These are phyloP conservation scores for Fusarium sp. DNA, from an alignment of 2,329 filamentous ascomycete species.

Conservation along the genomic window DNA sequence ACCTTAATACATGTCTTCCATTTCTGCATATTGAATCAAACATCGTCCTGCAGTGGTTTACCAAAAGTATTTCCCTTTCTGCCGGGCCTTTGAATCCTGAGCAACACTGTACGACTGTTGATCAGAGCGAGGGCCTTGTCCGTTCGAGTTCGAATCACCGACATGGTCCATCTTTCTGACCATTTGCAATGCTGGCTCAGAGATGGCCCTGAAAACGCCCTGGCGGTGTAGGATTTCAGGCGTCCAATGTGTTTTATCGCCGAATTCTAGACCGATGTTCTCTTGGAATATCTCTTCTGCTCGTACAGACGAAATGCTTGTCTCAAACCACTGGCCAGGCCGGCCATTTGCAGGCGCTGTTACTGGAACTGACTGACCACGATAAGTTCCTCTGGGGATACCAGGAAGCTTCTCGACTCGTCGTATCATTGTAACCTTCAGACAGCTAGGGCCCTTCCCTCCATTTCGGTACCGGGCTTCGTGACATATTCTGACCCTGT, in stretches of 20 bases:
- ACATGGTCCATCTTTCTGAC: slow-evolving; percentile 45
- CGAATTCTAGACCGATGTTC: slow-evolving; percentile 41
- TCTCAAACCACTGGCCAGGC: slow-evolving; percentile 43
- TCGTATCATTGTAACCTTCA: slow-evolving; percentile 39
- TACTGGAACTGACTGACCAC: slow-evolving; percentile 12
- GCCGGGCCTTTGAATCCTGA: background rate
- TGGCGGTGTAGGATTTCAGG: slow-evolving; percentile 29
- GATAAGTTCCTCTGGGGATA: background rate
- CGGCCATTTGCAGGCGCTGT: background rate
- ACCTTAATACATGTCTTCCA: background rate
- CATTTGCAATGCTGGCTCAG: slow-evolving; percentile 42
- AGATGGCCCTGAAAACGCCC: slow-evolving; percentile 40
- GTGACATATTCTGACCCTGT: slow-evolving; percentile 32
- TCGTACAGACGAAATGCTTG: slow-evolving; percentile 36
- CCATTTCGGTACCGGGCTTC: slow-evolving; percentile 32
- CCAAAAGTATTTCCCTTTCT: slow-evolving; percentile 27
- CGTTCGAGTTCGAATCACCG: slow-evolving; percentile 42
- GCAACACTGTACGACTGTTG: slow-evolving; percentile 5
- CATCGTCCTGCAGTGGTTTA: background rate
- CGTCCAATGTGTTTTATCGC: slow-evolving; percentile 40
- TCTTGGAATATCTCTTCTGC: slow-evolving; percentile 31
- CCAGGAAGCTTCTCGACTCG: slow-evolving; percentile 9
- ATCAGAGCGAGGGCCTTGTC: slow-evolving; percentile 11
- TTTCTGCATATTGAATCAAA: background rate
- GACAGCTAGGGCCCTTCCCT: slow-evolving; percentile 15